A percentile compares a stretch with the other conserved stretches of the same genome.
Evolutionary conservation across 192 early-diverging fungal genomes (phyloP).

Genomic region (Nowakowskiella sp.): DNA sequence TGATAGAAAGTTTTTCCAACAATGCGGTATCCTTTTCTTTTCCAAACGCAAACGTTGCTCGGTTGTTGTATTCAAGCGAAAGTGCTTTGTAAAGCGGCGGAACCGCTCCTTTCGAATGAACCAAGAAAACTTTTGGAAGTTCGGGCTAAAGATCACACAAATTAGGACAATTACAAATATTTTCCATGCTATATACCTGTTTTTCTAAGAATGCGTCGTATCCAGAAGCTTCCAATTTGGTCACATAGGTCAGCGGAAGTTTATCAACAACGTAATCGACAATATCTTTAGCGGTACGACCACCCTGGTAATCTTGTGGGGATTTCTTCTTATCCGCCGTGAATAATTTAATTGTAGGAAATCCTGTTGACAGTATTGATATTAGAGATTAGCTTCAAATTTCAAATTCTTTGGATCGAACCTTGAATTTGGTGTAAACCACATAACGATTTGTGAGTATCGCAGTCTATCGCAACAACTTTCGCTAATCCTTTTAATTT

Average conservation of each 20-base stretch:
- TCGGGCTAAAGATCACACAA: slow-evolving; percentile 30
- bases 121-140: slow-evolving; percentile 67
- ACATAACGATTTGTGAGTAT: slow-evolving; percentile 71
- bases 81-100: slow-evolving; percentile 83
- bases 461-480: slow-evolving; percentile 87
- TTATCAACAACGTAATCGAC: slow-evolving; percentile 60
- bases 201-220: slow-evolving; percentile 24
- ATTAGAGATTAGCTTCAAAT: background rate
- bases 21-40: slow-evolving; percentile 39
- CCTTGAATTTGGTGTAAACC: slow-evolving; percentile 72
- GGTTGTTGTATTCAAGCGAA: slow-evolving; percentile 62
- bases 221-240: slow-evolving; percentile 2
- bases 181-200: background rate
- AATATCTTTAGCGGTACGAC: slow-evolving; percentile 62
- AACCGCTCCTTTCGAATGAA: slow-evolving; percentile 66
- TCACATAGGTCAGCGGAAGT: slow-evolving; percentile 42
- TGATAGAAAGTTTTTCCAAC: slow-evolving; percentile 48
- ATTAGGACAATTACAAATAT: background rate
- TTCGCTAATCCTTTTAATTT: slow-evolving; percentile 78
- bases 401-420: slow-evolving; percentile 14
- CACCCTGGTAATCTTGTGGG: slow-evolving; percentile 61
- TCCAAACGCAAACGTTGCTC: slow-evolving; percentile 67
- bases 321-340: slow-evolving; percentile 43
- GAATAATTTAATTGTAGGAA: slow-evolving; percentile 83
- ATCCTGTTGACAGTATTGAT: slow-evolving; percentile 46